Conservation (phyloP, 108 stramenopile genomes). For the Cylindrotheca fusiformis region DNA sequence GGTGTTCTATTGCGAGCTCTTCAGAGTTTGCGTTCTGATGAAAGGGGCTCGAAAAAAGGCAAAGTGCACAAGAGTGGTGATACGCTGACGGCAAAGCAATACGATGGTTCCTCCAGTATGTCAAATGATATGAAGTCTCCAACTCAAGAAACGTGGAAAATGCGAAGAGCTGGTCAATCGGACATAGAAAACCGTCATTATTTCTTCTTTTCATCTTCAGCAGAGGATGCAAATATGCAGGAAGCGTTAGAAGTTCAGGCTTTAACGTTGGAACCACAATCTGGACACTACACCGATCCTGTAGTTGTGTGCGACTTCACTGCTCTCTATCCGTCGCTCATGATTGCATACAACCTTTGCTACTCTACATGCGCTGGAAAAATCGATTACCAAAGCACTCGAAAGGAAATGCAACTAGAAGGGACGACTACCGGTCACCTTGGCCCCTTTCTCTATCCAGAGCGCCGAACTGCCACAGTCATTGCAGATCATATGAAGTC, state of each 20-base stretch:
- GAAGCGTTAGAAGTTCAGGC: constrained; percentile 89
- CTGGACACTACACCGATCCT: constrained; percentile 89
- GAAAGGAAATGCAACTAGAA: constrained; percentile 64
- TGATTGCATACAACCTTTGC: constrained; percentile 98
- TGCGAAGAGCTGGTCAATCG: constrained; percentile 30
- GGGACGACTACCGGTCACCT: constrained; percentile 51
- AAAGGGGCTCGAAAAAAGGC: constrained; percentile 76
- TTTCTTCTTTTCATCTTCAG: constrained; percentile 86
- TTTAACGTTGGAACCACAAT: constrained; percentile 86
- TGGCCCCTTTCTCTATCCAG: constrained; percentile 73
- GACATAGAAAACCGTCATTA: constrained; percentile 40
- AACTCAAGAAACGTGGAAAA: constrained; percentile 83
- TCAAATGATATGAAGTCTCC: constrained; percentile 55
- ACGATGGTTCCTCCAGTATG: constrained; percentile 23
- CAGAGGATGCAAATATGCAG: constrained; percentile 71
- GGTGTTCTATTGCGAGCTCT: constrained; percentile 81
- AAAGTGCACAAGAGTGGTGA: constrained; percentile 2
- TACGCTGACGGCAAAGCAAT: constrained; percentile 18
- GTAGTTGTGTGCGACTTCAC: constrained; percentile 97
- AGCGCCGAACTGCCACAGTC: constrained; percentile 66
- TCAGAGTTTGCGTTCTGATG: constrained; percentile 77
- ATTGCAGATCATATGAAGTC: constrained; percentile 77
- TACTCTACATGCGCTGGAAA: constrained; percentile 90
- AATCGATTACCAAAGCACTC: constrained; percentile 81
- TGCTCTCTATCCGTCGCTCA: constrained; percentile 95